Evolutionary conservation across 176 grass and related monocot genomes (phyloP), one percentile per base, ranked within the genome.

Genomic region (Triticum dicoccoides): DNA sequence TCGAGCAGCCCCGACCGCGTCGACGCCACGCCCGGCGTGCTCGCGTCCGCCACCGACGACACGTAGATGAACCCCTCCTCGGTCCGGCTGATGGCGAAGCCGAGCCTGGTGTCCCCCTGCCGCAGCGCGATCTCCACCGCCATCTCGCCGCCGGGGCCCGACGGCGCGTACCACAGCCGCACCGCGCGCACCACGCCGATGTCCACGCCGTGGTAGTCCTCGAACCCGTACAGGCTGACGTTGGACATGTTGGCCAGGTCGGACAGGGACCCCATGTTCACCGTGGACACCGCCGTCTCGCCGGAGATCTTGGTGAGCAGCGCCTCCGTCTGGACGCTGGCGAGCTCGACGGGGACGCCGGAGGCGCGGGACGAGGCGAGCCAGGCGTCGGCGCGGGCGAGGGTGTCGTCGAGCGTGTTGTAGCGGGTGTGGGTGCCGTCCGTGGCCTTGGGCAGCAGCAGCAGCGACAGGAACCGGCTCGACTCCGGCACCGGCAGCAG

Each of bases 161-260:
- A 68, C 11, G 90, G 81, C 6, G 90, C 65, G 90, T 99, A 97
- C 97, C 97, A 99, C 62, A 97, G 81, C 69, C 92, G 87, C 62
- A 93, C 90, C 0, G 94, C 89, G 15, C 92, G 78, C 0, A 95
- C 89, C 61, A 99, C 89, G 77, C 94, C 94, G 67, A 99, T 95
- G 87, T 99, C 94, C 67, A 99, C 83, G 41, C 97, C 94, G 39
- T 99, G 97, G 89, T 99, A 99, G 82, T 99, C 97, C 91, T 99
- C 94, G 68, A 99, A 99, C 9, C 97, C 89, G 41, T 97, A 97
- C 66, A 99, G 90, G 82, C 92, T 97, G 18, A 85, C 90, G 88
- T 90, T 95, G 14, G 89, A 94, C 83, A 92, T 88, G 83, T 90
- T 94, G 7, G 90, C 87, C 15, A 99, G 90, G 83, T 99, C 94